Conservation (phyloP, 2,329 filamentous ascomycete genomes). For the Falciphora oryzae region DNA sequence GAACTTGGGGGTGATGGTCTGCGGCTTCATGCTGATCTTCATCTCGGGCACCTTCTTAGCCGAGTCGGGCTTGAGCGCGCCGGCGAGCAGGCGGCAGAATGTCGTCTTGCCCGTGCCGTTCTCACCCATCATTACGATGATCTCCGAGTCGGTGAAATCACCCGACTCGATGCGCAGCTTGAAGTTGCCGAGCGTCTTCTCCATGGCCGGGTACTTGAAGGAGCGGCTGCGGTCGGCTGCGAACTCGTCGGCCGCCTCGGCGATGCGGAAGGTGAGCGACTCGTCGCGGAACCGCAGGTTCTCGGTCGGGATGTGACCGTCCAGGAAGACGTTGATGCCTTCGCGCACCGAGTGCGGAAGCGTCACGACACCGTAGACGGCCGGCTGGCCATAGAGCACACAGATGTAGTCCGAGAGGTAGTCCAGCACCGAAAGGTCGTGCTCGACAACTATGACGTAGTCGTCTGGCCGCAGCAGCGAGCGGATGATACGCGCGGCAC, state of each 20-base stretch:
- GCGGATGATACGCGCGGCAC: constrained; percentile 86
- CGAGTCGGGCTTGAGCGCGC: constrained; percentile 85
- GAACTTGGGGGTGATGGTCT: constrained; percentile 98
- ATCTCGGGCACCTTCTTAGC: constrained; percentile 76
- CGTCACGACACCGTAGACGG: constrained; percentile 96
- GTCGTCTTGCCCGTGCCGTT: constrained; percentile 98
- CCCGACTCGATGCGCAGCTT: constrained; percentile 75
- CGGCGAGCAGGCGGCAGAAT: constrained; percentile 93
- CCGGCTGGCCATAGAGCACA: constrained; percentile 91
- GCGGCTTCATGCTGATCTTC: constrained; percentile 99
- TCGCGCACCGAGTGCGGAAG: constrained; percentile 93
- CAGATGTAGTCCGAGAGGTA: constrained; percentile 99
- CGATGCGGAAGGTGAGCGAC: constrained; percentile 89
- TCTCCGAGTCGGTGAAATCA: constrained; percentile 94
- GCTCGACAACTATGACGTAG: constrained; percentile 98
- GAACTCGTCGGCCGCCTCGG: constrained; percentile 85
- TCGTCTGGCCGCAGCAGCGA: constrained; percentile 82
- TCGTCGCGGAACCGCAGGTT: constrained; percentile 98
- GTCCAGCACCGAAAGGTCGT: constrained; percentile 97
- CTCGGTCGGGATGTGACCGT: constrained; percentile 96
- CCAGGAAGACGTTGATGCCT: constrained; percentile 98
- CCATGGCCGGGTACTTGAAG: constrained; percentile 84
- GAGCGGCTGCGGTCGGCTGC: constrained; percentile 76
- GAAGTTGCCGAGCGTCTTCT: constrained; percentile 89
- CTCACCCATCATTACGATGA: constrained; percentile 99